Evolutionary conservation across 805 yeast species (phyloP).

Genomic region (Maudiozyma barnettii): DNA sequence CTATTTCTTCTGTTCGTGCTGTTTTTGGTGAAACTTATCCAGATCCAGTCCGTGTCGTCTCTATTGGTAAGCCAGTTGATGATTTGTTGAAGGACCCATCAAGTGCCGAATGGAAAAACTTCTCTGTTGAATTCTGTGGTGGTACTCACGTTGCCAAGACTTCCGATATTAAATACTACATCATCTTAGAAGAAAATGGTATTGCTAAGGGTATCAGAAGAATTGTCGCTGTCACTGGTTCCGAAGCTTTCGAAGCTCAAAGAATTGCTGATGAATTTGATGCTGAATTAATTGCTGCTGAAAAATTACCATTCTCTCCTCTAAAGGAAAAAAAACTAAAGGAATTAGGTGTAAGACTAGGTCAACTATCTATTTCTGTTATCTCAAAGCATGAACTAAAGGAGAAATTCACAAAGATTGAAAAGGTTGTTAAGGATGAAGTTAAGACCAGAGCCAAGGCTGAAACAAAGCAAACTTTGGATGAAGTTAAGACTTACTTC

Average conservation of each 20-base stretch:
- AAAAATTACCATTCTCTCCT: constrained; percentile 58
- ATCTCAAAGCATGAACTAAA: constrained; percentile 68
- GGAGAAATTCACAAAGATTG: constrained; percentile 65
- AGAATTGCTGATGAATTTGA: constrained; percentile 68
- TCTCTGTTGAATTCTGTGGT: constrained; percentile 95
- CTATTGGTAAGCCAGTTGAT: constrained; percentile 85
- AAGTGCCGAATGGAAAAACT: constrained; percentile 63
- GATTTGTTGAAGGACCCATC: constrained; percentile 65
- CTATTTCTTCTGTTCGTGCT: constrained; percentile 83
- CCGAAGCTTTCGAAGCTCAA: constrained; percentile 85
- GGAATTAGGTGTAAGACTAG: constrained; percentile 74
- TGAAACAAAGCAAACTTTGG: constrained; percentile 74
- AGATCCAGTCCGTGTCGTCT: constrained; percentile 96
- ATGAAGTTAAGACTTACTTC: constrained; percentile 64
- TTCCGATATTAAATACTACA: constrained; percentile 84
- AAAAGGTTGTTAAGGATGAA: constrained; percentile 82
- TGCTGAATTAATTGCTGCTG: constrained; percentile 48
- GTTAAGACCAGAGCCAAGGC: constrained; percentile 79
- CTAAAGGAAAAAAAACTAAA: constrained; percentile 75
- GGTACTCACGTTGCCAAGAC: constrained; percentile 95
- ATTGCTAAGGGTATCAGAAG: constrained; percentile 98
- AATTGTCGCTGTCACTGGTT: constrained; percentile 93
- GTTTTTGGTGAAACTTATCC: constrained; percentile 99
- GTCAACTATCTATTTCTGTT: constrained; percentile 74
- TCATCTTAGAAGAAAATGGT: constrained; percentile 89